Conservation (phyloP, 2,329 filamentous ascomycete genomes). For the Claviceps lovelessii region DNA sequence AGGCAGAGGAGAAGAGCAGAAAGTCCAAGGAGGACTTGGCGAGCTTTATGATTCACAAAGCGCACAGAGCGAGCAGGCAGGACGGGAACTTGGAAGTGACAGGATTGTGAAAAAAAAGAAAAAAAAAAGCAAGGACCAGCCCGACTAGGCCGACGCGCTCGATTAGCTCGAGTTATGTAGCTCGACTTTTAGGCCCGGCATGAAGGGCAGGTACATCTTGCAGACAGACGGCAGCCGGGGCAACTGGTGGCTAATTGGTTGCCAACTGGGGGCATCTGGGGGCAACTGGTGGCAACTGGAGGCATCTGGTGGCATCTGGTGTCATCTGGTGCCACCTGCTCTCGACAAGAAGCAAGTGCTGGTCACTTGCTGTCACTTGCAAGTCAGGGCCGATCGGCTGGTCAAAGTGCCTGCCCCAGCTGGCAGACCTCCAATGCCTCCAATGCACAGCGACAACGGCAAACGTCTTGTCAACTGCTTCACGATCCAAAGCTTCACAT, state of each 20-base stretch:
- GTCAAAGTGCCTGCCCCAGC: no score
- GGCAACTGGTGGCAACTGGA: no score
- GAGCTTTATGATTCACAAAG: conserved; percentile 5
- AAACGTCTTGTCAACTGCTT: no score
- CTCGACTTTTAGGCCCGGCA: background rate
- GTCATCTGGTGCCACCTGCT: conserved; percentile 4
- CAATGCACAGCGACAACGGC: no score
- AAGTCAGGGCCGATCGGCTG: no score
- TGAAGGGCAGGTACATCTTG: conserved; percentile 1
- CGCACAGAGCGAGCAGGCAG: background rate
- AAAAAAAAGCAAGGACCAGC: conserved; percentile 2
- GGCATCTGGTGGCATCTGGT: background rate
- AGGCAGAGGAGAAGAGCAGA: background rate
- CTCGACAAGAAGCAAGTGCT: no score
- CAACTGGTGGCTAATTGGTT: no score
- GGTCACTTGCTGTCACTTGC: no score
- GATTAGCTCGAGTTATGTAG: no score
- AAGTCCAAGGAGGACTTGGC: background rate
- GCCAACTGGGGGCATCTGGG: no score
- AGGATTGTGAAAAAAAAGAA: background rate
- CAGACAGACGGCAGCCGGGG: conserved; percentile 2
- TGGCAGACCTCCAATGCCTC: no score
- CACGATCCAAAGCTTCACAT: no score
- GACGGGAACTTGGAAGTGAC: background rate
- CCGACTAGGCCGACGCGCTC: background rate